Evolutionary conservation across 331 rosid species (phyloP), one percentile per base, ranked within the genome.

Genomic region (Cydonia oblonga): DNA sequence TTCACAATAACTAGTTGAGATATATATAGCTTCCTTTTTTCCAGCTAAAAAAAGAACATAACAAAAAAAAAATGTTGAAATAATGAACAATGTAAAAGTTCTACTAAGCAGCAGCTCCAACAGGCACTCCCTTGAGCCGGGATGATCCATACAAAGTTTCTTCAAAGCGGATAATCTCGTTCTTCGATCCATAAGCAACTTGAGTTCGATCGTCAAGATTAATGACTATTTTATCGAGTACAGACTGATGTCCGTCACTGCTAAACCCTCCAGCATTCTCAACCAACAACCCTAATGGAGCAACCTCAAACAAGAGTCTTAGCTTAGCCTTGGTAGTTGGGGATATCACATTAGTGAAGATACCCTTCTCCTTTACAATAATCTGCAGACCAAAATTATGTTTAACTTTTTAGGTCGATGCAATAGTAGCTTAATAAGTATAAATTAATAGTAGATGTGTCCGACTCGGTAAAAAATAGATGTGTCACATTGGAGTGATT

Each of bases 211-310:
- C 99, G 26, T 91, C 98, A 40, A 91, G 82, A 54, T 72, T 91
- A 7, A 5, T 69, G 42, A 95, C 81, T 73, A 91, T 93, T 79
- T 89, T 89, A 85, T 95, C 97, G n/a, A 95, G 90, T 53, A 95
- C 96, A 38, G 99, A 95, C 60, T 68, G 79, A 5, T 78, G 77
- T 3, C 97, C 99, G 69, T 95, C 97, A 63, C 96, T 95, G 79
- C 99, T 95, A 79, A 76, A 88, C 15, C 99, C 97, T 81, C 99
- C 97, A 15, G 97, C 99, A 3, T 95, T 86, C 79, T 95, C 99
- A 69, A 95, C 80, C 85, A 95, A 82, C 0, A 95, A 46, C n/a
- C 96, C 99, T 49, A 95, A 84, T 18, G 99, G 99, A 75, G 97
- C 99, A 52, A 95, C 99, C 90, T 95, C 99, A 82, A 95, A 95